Conservation (phyloP, 2,329 filamentous ascomycete genomes). For the Xylariaceae sp. region DNA sequence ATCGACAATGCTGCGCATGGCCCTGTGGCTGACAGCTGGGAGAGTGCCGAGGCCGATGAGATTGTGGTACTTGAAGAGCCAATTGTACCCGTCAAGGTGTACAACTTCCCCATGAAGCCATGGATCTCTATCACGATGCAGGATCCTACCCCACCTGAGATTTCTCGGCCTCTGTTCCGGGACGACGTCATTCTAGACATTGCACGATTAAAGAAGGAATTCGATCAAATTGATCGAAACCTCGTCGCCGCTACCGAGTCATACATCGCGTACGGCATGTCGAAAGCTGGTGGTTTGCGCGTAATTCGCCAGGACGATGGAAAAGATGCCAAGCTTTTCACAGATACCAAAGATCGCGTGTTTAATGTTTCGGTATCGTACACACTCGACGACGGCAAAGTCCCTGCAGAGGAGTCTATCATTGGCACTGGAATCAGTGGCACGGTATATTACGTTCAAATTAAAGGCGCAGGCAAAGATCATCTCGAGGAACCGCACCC, state of each 20-base stretch:
- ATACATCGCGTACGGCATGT: slow-evolving; percentile 92
- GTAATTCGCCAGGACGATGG: slow-evolving; percentile 94
- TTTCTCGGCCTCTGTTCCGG: slow-evolving; percentile 60
- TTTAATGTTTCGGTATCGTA: slow-evolving; percentile 88
- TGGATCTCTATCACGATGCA: slow-evolving; percentile 85
- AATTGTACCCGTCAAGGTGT: slow-evolving; percentile 66
- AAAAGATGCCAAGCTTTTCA: slow-evolving; percentile 85
- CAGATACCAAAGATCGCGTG: slow-evolving; percentile 83
- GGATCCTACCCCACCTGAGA: slow-evolving; percentile 40
- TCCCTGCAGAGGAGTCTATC: slow-evolving; percentile 68
- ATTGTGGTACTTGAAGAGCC: slow-evolving; percentile 62
- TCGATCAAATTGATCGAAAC: slow-evolving; percentile 93
- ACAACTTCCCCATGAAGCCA: slow-evolving; percentile 94
- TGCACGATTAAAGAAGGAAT: slow-evolving; percentile 91
- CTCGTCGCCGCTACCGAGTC: slow-evolving; percentile 82
- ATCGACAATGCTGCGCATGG: slow-evolving; percentile 55
- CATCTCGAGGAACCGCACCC: slow-evolving; percentile 72
- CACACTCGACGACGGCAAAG: slow-evolving; percentile 51
- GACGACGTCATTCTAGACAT: slow-evolving; percentile 85
- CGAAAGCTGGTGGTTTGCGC: slow-evolving; percentile 85
- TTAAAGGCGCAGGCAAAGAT: slow-evolving; percentile 72
- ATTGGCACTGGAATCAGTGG: slow-evolving; percentile 92
- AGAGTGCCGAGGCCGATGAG: slow-evolving; percentile 73
- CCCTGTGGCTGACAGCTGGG: slow-evolving; percentile 79
- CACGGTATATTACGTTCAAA: slow-evolving; percentile 90